Base-by-base conservation (phyloP, 2,329 filamentous ascomycete species). In the Xylaria arbuscula region DNA sequence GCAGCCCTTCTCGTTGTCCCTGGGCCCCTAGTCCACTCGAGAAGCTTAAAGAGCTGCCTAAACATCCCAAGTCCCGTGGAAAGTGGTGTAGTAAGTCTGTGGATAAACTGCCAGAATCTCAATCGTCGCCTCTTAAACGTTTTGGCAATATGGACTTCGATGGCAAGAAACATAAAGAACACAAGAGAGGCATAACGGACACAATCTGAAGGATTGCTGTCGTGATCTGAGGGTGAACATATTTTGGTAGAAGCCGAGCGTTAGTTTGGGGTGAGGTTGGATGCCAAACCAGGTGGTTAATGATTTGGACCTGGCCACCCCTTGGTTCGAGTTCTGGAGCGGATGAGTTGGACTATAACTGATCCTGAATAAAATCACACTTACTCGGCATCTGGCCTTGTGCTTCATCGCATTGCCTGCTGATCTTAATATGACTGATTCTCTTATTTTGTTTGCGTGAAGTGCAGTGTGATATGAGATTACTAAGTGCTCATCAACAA, bases 91-190 rank as follows among this genome's bases (percentile, higher is more conserved):
- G 10, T n/a, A n/a, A 28, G 22, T 13, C 24, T 32, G 19, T 40
- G 45, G 19, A 22, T 8, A 22, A 13, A 3, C 15, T n/a, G 2
- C 22, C 60, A 34, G 38, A 15, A 10, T 48, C 40, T 2, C 17
- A 59, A 6, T 59, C 65, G 40, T 54, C 65, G 40, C 42, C 61
- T 24, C 32, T 59, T 0, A 42, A 34, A 17, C 13, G 24, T 13
- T 56, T 40, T 48, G 28, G 13, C 42, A 19, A 28, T 22, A 15
- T 5, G 11, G 22, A 5, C 11, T 7, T 36, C 6, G 13, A 56
- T 11, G 3, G 17, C 10, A n/a, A 57, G 24, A 32, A 59, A 24
- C 17, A 4, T 7, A 22, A 32, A 22, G 48, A 24, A 36, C 11
- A 28, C 13, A 36, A 28, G 42, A 58, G 38, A 6, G 17, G 34